phyloP scores from a whole-genome alignment of 2,329 filamentous ascomycete genomes.

The Catunica adiposa region DNA sequence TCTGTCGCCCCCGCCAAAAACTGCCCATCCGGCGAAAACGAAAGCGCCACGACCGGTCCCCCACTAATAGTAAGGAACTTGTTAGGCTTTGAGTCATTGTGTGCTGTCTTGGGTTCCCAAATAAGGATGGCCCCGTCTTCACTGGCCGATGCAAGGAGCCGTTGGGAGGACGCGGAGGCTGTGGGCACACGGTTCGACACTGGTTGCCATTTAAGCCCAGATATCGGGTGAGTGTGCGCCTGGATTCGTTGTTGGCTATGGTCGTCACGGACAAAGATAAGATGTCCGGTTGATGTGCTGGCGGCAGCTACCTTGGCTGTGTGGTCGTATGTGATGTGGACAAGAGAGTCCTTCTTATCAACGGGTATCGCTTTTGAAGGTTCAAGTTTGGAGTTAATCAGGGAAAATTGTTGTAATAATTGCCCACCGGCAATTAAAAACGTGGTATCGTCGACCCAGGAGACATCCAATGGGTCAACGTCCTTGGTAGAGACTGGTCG shows the following conservation, averaged over 20 bases:
- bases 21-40: slow-evolving; percentile 46
- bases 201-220: slow-evolving; percentile 45
- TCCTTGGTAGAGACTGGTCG: slow-evolving; percentile 35
- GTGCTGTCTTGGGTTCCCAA: slow-evolving; percentile 34
- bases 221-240: slow-evolving; percentile 42
- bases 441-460: slow-evolving; percentile 42
- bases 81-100: slow-evolving; percentile 37
- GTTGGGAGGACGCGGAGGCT: slow-evolving; percentile 20
- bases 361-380: slow-evolving; percentile 34
- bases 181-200: slow-evolving; percentile 17
- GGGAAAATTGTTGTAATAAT: slow-evolving; percentile 32
- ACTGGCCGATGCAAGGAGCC: slow-evolving; percentile 43
- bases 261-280: slow-evolving; percentile 41
- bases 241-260: slow-evolving; percentile 39
- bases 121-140: slow-evolving; percentile 47
- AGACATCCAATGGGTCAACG: slow-evolving; percentile 36
- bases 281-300: slow-evolving; percentile 36
- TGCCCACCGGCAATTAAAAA: slow-evolving; percentile 44
- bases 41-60: slow-evolving; percentile 36
- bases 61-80: slow-evolving; percentile 45
- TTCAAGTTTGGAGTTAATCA: slow-evolving; percentile 30
- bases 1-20: slow-evolving; percentile 46
- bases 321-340: slow-evolving; percentile 40
- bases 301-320: slow-evolving; percentile 39
- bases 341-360: slow-evolving; percentile 36